Conservation (phyloP, 2,329 filamentous ascomycete species). For the Aspergillus persii region DNA sequence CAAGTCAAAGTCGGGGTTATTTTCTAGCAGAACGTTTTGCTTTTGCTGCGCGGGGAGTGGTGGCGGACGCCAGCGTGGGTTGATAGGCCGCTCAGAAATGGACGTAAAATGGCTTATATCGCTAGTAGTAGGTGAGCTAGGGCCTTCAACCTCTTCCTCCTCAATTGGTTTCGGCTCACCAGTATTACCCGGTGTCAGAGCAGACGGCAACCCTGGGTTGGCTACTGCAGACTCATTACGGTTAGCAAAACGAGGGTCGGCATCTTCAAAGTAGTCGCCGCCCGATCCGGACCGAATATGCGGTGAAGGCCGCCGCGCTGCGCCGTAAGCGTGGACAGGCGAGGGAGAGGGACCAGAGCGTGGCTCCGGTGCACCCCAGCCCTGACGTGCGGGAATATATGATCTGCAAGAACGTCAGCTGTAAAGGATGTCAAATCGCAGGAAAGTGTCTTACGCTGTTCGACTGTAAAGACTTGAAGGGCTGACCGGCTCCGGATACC, state of each 20-base stretch:
- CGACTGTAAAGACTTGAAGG: slow-evolving; percentile 71
- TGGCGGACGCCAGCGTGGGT: slow-evolving; percentile 72
- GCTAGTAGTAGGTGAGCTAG: slow-evolving; percentile 71
- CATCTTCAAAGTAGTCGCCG: slow-evolving; percentile 79
- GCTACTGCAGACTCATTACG: slow-evolving; percentile 28
- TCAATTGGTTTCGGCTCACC: slow-evolving; percentile 41
- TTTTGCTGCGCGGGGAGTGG: slow-evolving; percentile 49
- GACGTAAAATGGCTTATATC: slow-evolving; percentile 86
- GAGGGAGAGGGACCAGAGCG: slow-evolving; percentile 14
- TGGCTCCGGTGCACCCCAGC: slow-evolving; percentile 30
- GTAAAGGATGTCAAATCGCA: neutral
- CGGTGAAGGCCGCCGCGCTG: slow-evolving; percentile 18
- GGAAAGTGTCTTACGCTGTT: slow-evolving; percentile 62
- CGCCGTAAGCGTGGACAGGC: slow-evolving; percentile 22
- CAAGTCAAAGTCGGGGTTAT: slow-evolving; percentile 83
- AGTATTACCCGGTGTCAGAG: slow-evolving; percentile 39
- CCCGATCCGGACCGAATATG: slow-evolving; percentile 38
- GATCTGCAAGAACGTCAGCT: slow-evolving; percentile 22
- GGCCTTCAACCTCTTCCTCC: slow-evolving; percentile 59
- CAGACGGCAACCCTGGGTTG: slow-evolving; percentile 31
- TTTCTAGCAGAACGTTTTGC: slow-evolving; percentile 71
- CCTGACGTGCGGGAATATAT: slow-evolving; percentile 49
- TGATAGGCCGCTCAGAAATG: slow-evolving; percentile 82
- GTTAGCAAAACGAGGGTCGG: slow-evolving; percentile 77
- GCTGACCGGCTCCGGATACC: slow-evolving; percentile 44